Conservation (phyloP, 768 basidiomycete genomes). For the Russula sp. region DNA sequence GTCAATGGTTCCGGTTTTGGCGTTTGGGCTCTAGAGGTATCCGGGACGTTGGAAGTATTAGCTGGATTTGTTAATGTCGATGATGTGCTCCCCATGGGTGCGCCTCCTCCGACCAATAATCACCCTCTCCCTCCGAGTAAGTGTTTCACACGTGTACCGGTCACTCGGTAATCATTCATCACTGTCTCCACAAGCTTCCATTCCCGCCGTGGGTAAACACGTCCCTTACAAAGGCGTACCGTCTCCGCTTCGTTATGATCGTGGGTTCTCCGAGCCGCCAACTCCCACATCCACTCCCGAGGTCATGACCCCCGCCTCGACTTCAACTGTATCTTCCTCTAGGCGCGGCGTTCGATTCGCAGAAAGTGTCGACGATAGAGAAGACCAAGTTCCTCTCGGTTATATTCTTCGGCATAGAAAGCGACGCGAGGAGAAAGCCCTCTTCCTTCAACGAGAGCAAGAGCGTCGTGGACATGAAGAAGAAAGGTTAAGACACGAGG, state of each 20-base stretch:
- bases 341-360: constrained; percentile 59
- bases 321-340: not conserved
- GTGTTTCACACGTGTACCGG: constrained; percentile 17
- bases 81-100: constrained; percentile 20
- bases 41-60: constrained; percentile 18
- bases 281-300: constrained; percentile 14
- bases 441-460: constrained; percentile 53
- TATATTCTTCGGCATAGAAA: constrained; percentile 60
- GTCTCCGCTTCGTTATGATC: constrained; percentile 45
- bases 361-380: constrained; percentile 53
- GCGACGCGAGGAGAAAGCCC: constrained; percentile 62
- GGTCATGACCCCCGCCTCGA: constrained; percentile 4
- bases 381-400: constrained; percentile 59
- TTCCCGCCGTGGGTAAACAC: constrained; percentile 14
- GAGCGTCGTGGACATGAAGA: constrained; percentile 46
- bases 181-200: constrained; percentile 19
- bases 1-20: constrained; percentile 23
- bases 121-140: constrained; percentile 9
- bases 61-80: constrained; percentile 11
- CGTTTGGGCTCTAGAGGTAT: constrained; percentile 24
- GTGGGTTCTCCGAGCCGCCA: constrained; percentile 25
- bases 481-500: constrained; percentile 36
- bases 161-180: constrained; percentile 26
- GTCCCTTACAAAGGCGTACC: constrained; percentile 39
- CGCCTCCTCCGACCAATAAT: not conserved